Percentiles rank a stretch among this genome's conserved stretches.
phyloP scores from a whole-genome alignment of 768 basidiomycete species.

The Calocybe gangraenosa region DNA sequence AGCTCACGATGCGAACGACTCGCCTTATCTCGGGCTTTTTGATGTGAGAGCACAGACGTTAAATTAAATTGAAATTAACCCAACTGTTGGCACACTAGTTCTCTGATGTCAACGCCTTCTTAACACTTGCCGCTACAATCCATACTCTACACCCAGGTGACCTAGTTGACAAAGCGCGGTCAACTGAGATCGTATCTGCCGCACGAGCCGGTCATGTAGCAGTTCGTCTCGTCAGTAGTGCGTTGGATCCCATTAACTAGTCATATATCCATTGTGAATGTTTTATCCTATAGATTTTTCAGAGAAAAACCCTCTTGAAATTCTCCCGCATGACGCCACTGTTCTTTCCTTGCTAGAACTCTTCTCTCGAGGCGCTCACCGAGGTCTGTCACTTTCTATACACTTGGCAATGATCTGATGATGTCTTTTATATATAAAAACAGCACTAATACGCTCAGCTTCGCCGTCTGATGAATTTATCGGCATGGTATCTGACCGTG shows the following conservation, averaged over 20 bases:
- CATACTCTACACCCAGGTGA: conserved; percentile 66
- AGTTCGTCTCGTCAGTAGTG: conserved; percentile 75
- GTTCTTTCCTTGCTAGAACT: conserved; percentile 57
- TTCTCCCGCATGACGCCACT: conserved; percentile 58
- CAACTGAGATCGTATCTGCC: conserved; percentile 67
- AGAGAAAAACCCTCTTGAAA: conserved; percentile 77
- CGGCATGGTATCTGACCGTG: conserved; percentile 74
- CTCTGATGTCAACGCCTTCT: conserved; percentile 84
- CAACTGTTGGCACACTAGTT: conserved; percentile 39
- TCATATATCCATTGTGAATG: neutral
- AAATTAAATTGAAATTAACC: no score
- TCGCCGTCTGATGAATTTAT: conserved; percentile 43
- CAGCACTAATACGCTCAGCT: conserved; percentile 55
- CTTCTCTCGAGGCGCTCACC: conserved; percentile 69
- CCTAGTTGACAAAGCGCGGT: conserved; percentile 51
- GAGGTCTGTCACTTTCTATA: conserved; percentile 40
- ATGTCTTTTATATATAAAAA: neutral
- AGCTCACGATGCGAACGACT: conserved; percentile 18
- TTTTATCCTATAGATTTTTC: conserved; percentile 56
- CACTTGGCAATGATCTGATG: neutral
- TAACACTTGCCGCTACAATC: conserved; percentile 76
- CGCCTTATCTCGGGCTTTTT: conserved; percentile 55
- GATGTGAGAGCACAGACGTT: conserved; percentile 49
- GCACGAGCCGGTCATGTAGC: conserved; percentile 73
- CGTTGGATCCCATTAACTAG: conserved; percentile 21